Evolutionary conservation across 2,329 filamentous ascomycete genomes (phyloP), one percentile per base, ranked within the genome.

Genomic region (Hymenoscyphus albidus): DNA sequence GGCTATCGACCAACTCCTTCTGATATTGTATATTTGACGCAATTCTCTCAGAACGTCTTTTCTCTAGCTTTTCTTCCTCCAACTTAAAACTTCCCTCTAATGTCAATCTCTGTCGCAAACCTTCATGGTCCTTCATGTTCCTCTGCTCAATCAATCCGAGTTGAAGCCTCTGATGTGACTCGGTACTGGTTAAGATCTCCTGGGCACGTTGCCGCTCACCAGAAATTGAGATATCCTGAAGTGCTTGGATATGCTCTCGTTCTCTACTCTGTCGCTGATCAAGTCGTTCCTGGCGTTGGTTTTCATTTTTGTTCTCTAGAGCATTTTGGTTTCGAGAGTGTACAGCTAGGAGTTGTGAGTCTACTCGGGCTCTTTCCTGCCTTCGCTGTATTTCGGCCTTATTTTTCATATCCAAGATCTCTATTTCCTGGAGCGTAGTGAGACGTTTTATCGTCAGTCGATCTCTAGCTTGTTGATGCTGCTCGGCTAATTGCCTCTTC

Each of bases 71-170:
- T 10, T 35, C 35, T 35, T 35, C 35, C 35, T 35, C 35, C 35
- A 35, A 35, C 35, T 35, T 35, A 10, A 35, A 35, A 22, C 14
- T 44, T 27, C 38, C 44, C 32, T 42, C 60, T 31, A 55, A 18
- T 22, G 13, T 48, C 32, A 55, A 40, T 12, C 60, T n/a, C 7
- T 27, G 14, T 48, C 32, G 31, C 10, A 58, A 14, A 31, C 69
- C 74, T 5, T 67, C 64, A 54, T 66, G 62, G 31, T 68, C 64
- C 42, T 35, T 60, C 16, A 22, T 54, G 35, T 61, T 58, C 40
- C 58, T 66, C 42, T 62, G 60, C 4, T 62, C 60, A 3, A 62
- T 39, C 35, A 59, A 67, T 35, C 66, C 67, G 14, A 69, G 63
- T 59, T 66, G 62, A 40, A 69, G 59, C 32, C 63, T 61, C 32